Evolutionary conservation across 352 stramenopile genomes (phyloP).

Genomic region (Globisporangium recalcitrans): DNA sequence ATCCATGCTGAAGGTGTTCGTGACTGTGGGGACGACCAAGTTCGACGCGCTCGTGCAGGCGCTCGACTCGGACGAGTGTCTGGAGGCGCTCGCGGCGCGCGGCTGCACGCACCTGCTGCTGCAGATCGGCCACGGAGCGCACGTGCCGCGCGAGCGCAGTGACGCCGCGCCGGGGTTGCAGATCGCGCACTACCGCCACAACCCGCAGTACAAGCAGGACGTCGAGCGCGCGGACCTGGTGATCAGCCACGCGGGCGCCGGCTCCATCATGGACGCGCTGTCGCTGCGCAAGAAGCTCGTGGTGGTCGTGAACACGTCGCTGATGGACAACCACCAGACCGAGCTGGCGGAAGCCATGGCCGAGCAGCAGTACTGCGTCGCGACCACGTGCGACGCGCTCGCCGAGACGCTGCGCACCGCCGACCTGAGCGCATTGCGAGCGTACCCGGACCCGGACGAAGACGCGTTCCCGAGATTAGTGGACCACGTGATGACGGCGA

Average conservation of each 20-base stretch:
- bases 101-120: slow-evolving; percentile 63
- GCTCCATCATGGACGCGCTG: slow-evolving; percentile 92
- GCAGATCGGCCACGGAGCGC: slow-evolving; percentile 79
- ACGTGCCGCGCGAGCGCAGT: slow-evolving; percentile 28
- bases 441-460: slow-evolving; percentile 57
- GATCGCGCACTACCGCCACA: slow-evolving; percentile 84
- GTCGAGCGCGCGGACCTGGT: slow-evolving; percentile 90
- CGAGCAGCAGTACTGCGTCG: slow-evolving; percentile 49
- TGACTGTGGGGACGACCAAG: slow-evolving; percentile 93
- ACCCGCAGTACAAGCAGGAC: slow-evolving; percentile 86
- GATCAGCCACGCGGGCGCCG: slow-evolving; percentile 93
- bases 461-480: slow-evolving; percentile 62
- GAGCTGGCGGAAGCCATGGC: slow-evolving; percentile 93
- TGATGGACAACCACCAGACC: slow-evolving; percentile 98
- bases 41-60: slow-evolving; percentile 88
- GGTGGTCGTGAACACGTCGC: slow-evolving; percentile 90
- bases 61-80: slow-evolving; percentile 57
- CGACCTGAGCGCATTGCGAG: slow-evolving; percentile 36
- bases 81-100: slow-evolving; percentile 36
- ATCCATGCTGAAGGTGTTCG: slow-evolving; percentile 55
- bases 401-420: slow-evolving; percentile 27
- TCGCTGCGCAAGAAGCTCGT: slow-evolving; percentile 77
- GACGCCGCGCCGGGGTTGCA: slow-evolving; percentile 27
- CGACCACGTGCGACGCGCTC: slow-evolving; percentile 41
- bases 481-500: slow-evolving; percentile 37